Base-by-base conservation (phyloP, 1,284 basidiomycete genomes). In the Takashimella koratensis region DNA sequence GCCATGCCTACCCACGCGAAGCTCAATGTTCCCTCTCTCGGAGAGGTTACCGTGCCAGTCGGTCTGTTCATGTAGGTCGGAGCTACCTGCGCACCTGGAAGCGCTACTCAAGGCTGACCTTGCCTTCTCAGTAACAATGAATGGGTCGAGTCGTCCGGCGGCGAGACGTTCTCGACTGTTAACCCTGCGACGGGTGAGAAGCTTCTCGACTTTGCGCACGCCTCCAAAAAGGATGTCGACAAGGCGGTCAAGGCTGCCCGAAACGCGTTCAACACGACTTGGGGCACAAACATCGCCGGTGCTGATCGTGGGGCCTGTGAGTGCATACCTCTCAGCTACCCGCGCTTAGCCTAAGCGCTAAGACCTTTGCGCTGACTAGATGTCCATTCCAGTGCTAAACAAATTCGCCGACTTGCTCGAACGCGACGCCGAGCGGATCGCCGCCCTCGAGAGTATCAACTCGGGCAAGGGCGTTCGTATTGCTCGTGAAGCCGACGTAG, bases 381-480 rank as follows among this genome's bases (percentile, higher is more conserved):
- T 43, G 48, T n/a, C 49, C 4, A 5, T 24, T n/a, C n/a, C 16
- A 62, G 58, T 94, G 47, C 77, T 95, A 43, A 83, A 87, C 78
- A 88, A 86, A 70, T 84, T 96, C 46, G 94, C 93, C 42, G 90
- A 94, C 70, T 81, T 94, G 58, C 88, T 97, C 59, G 93, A 97
- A 76, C 81, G 85, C 59, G 85, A 95, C 73, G 79, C 83, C 22
- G 53, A 55, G 24, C 40, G 82, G 57, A 82, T 90, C 20, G 87
- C 84, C 6, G 87, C 88, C 67, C 79, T 90, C 47, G 89, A 91
- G 72, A 64, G 64, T 50, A 75, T 90, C 46, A 89, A 92, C 76
- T 90, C 90, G 64, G 90, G 90, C 48, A 92, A 92, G 76, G 89
- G 89, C 22, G 79, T 90, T 59, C 83, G 80, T 57, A 82, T 91